Evolutionary conservation across 202 grass and related monocot species (phyloP).

Genomic region (Setaria italica): DNA sequence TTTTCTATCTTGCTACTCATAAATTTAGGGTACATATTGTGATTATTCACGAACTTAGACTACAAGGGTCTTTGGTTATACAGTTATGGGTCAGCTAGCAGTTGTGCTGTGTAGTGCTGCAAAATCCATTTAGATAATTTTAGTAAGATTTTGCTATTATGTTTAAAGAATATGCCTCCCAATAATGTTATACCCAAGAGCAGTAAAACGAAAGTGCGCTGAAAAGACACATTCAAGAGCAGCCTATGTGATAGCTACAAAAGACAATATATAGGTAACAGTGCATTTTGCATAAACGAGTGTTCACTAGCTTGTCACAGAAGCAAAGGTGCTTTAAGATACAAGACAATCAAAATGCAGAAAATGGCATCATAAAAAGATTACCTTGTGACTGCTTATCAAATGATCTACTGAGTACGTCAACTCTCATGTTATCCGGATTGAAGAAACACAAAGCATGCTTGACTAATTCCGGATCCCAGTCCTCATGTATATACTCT

Average conservation of each 20-base stretch:
- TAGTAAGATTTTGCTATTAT: background rate
- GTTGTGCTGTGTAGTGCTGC: background rate
- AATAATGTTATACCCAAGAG: conserved; percentile 7
- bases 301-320: conserved; percentile 8
- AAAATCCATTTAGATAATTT: background rate
- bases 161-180: background rate
- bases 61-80: background rate
- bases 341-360: conserved; percentile 2
- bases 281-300: conserved; percentile 10
- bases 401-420: conserved; percentile 82
- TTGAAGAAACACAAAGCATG: conserved; percentile 81
- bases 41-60: conserved; percentile 13
- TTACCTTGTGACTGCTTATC: conserved; percentile 88
- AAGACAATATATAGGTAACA: background rate
- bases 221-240: background rate
- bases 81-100: background rate
- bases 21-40: background rate
- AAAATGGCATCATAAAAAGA: conserved; percentile 24
- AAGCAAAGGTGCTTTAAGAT: conserved; percentile 26
- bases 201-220: background rate
- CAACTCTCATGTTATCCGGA: conserved; percentile 96
- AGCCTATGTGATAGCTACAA: background rate
- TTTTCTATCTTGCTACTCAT: conserved; percentile 5
- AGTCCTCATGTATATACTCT: conserved; percentile 83
- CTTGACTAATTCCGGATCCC: conserved; percentile 83